Evolutionary conservation across 106 monocot genomes (phyloP), one percentile per base, ranked within the genome.

Genomic region (Dendrobium officinale): DNA sequence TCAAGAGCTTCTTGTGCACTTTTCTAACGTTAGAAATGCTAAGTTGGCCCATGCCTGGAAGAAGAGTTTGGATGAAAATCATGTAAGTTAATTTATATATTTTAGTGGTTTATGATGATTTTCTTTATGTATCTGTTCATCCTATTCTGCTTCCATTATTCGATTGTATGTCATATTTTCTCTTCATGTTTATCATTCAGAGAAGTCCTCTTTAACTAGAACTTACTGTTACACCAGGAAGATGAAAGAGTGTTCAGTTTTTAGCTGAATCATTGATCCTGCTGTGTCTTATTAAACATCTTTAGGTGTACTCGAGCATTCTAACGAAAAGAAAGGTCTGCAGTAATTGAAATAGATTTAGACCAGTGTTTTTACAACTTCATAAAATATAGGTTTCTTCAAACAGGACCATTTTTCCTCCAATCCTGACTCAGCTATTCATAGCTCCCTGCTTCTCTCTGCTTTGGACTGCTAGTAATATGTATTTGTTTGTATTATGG

Each of bases 1-100:
- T 55, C 86, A 84, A 77, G 86, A 86, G 80, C 79, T 92, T 81
- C 78, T 92, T 5, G 73, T 51, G 9, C 86, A 77, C 42, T 42
- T 92, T 24, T 85, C 88, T 47, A 48, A 70, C 78, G 79, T 74
- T 78, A 77, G 37, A n/a, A 51, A 59, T 48, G 72, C 80, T 5
- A 37, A 80, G 5, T 72, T 72, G 9, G 31, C 13, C 17, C 7
- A 19, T 51, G 19, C 4, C 49, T 16, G 48, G 80, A 37, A 72
- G 72, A 80, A 80, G 40, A 37, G 20, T 31, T 37, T 11, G 37
- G 51, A 40, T 48, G 37, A 33, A 19, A 72, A 2, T 37, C 70
- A 45, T 51, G 80, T 80, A 72, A 80, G 70, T 80, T 31, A 29
- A 45, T 79, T 29, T 9, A 68, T 6, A 79, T 68, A 44, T 67